Evolutionary conservation across 305 asterid species (phyloP).

Genomic region (Fraxinus platypoda): DNA sequence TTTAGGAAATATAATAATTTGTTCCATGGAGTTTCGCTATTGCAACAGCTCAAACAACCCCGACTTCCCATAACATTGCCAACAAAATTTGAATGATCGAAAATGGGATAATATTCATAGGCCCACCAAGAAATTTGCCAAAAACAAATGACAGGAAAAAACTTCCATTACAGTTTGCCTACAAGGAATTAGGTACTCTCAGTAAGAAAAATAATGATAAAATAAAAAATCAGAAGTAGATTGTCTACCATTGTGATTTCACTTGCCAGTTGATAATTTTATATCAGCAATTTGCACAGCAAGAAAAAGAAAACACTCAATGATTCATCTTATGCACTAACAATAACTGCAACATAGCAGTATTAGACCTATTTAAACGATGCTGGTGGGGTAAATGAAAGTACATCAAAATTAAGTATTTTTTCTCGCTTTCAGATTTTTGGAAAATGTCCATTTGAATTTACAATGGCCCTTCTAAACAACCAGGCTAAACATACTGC

Average conservation of each 20-base stretch:
- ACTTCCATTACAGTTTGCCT: neutral
- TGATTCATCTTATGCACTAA: neutral
- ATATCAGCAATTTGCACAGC: neutral
- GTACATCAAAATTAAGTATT: neutral
- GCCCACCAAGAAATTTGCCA: neutral
- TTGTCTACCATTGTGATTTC: neutral
- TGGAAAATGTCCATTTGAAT: neutral
- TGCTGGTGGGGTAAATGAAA: neutral
- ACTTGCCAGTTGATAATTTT: neutral
- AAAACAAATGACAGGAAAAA: neutral
- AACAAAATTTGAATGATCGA: neutral
- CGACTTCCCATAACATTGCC: neutral
- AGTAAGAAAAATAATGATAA: neutral
- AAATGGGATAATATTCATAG: neutral
- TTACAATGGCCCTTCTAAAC: neutral
- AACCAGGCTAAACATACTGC: neutral
- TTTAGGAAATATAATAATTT: neutral
- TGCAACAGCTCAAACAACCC: neutral
- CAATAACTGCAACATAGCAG: neutral
- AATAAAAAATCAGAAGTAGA: neutral
- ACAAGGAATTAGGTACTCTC: neutral
- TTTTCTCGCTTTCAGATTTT: neutral
- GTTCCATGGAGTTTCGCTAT: neutral
- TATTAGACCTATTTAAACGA: neutral
- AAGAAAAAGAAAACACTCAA: neutral